Percentiles rank a stretch among this genome's conserved stretches.
These are phyloP conservation scores for Vaccinium myrtillus DNA, from an alignment of 148 eudicot species.

Conservation along the genomic window DNA sequence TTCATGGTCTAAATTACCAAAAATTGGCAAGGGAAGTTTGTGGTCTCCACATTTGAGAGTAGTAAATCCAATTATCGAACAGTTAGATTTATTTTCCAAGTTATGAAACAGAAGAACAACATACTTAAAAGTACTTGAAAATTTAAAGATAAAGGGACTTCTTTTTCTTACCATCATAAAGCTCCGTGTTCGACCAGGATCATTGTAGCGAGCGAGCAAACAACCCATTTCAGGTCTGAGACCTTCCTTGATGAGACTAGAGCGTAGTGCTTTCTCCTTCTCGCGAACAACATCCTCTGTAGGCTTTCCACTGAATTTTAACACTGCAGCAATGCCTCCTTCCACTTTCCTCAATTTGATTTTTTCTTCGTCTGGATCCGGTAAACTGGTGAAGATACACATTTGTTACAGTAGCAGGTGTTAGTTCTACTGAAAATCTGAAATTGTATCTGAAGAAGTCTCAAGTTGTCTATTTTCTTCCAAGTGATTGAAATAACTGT, in stretches of 20 bases:
- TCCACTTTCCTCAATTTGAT: slow-evolving; percentile 65
- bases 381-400: slow-evolving; percentile 53
- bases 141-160: not conserved
- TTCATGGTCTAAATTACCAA: not conserved
- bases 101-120: not conserved
- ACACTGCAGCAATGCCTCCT: slow-evolving; percentile 81
- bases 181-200: slow-evolving; percentile 89
- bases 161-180: slow-evolving; percentile 64
- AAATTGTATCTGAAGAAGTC: not conserved
- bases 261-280: slow-evolving; percentile 64
- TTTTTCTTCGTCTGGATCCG: slow-evolving; percentile 70
- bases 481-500: not conserved
- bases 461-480: not conserved
- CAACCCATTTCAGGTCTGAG: slow-evolving; percentile 67
- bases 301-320: slow-evolving; percentile 90
- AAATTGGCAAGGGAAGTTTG: not conserved
- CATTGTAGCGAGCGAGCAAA: slow-evolving; percentile 91
- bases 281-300: slow-evolving; percentile 68
- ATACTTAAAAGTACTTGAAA: not conserved
- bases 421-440: not conserved
- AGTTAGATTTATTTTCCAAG: not conserved
- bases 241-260: slow-evolving; percentile 63
- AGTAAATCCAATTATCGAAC: not conserved
- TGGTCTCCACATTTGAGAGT: not conserved
- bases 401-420: not conserved